Evolutionary conservation across 1,284 basidiomycete species (phyloP).

Genomic region (Malassezia psittaci): DNA sequence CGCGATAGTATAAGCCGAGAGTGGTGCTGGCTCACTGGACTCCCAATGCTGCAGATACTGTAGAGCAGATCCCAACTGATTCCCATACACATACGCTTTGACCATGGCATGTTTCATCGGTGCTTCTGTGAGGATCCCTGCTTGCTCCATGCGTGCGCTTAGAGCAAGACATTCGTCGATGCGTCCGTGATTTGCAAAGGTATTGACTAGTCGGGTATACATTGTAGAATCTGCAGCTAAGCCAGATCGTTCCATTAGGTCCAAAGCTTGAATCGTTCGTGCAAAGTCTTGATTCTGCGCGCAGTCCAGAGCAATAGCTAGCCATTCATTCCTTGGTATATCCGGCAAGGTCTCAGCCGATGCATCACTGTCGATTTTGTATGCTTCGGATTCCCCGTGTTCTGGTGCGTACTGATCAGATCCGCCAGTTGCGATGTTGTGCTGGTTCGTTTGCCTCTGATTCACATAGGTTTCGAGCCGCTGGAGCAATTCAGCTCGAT

Average conservation of each 20-base stretch:
- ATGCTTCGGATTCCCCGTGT: no score
- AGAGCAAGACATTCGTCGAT: slow-evolving; percentile 31
- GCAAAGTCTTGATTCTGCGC: slow-evolving; percentile 19
- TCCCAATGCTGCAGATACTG: slow-evolving; percentile 23
- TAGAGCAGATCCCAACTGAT: slow-evolving; percentile 22
- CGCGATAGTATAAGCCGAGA: slow-evolving; percentile 38
- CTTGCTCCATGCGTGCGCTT: slow-evolving; percentile 15
- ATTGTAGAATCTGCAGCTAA: slow-evolving; percentile 26
- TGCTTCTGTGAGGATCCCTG: slow-evolving; percentile 19
- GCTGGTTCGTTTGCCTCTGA: neutral
- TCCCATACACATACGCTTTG: slow-evolving; percentile 26
- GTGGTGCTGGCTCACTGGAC: slow-evolving; percentile 20
- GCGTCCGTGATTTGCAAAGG: slow-evolving; percentile 54
- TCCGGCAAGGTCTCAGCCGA: slow-evolving; percentile 7
- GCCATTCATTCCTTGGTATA: slow-evolving; percentile 29
- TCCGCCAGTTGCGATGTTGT: no score
- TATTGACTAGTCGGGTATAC: slow-evolving; percentile 50
- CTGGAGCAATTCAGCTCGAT: neutral
- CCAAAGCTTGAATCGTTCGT: slow-evolving; percentile 17
- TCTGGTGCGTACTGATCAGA: no score
- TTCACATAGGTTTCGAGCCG: neutral
- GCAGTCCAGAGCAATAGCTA: slow-evolving; percentile 25
- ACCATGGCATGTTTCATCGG: slow-evolving; percentile 31
- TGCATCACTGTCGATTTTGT: neutral
- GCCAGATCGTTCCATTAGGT: slow-evolving; percentile 21